Evolutionary conservation across 192 early-diverging fungal species (phyloP).

Genomic region (Globomyces pollinis-pini): DNA sequence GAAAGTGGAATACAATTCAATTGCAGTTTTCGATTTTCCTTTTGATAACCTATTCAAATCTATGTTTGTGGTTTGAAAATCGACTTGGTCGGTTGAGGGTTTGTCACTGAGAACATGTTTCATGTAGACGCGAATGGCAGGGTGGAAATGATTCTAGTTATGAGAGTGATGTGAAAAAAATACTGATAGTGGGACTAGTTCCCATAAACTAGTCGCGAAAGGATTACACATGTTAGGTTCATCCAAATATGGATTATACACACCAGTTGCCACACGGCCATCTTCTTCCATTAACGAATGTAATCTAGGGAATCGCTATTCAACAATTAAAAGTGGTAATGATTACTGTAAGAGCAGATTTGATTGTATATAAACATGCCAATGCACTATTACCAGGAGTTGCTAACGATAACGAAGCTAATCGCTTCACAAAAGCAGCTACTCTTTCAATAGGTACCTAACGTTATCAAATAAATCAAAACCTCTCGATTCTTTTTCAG

Average conservation of each 20-base stretch:
- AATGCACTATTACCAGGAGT: slow-evolving; percentile 68
- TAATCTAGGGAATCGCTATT: slow-evolving; percentile 54
- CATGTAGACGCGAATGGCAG: too few species aligned
- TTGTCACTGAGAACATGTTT: too few species aligned
- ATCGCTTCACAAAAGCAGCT: slow-evolving; percentile 84
- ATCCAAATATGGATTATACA: slow-evolving; percentile 71
- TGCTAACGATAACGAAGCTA: slow-evolving; percentile 61
- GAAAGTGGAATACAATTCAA: neutral
- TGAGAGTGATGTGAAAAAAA: too few species aligned
- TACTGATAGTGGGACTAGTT: slow-evolving; percentile 72
- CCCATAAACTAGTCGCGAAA: slow-evolving; percentile 84
- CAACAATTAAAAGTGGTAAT: neutral
- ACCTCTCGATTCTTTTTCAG: slow-evolving; percentile 67
- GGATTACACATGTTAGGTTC: slow-evolving; percentile 95
- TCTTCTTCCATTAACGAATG: slow-evolving; percentile 58
- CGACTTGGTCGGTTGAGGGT: neutral
- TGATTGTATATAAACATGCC: slow-evolving; percentile 57
- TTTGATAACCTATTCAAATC: neutral
- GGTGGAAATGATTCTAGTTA: slow-evolving; percentile 38
- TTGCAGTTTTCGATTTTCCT: neutral
- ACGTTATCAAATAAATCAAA: neutral
- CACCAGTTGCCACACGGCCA: slow-evolving; percentile 65
- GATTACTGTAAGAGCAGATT: slow-evolving; percentile 52
- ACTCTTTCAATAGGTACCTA: slow-evolving; percentile 72
- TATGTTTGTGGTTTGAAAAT: neutral